A percentile compares a stretch with the other conserved stretches of the same genome.
phyloP scores from a whole-genome alignment of 208 protist species.

The Crithidia thermophila region DNA sequence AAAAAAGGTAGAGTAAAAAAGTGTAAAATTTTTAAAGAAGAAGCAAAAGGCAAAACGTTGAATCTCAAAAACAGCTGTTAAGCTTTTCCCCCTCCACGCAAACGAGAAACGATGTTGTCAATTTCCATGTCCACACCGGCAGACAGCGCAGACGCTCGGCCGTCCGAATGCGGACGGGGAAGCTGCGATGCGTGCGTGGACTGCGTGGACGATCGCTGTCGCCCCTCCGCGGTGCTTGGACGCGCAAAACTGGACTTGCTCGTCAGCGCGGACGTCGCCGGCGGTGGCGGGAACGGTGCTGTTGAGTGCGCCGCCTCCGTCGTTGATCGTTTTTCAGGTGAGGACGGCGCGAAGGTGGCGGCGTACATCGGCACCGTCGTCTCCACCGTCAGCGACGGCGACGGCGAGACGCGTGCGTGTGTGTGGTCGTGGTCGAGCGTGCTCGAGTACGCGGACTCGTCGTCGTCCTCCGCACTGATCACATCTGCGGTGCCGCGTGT shows the following conservation, averaged over 20 bases:
- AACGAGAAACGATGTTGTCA: constrained; percentile 7
- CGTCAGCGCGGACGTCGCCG: neutral
- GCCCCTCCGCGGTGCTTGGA: neutral
- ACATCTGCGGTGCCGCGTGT: too few species aligned
- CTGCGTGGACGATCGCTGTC: neutral
- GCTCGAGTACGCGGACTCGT: neutral
- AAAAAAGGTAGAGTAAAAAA: neutral
- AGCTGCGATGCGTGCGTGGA: neutral
- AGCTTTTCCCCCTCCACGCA: neutral
- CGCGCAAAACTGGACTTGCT: neutral
- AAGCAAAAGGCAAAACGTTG: neutral
- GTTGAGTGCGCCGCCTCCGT: neutral
- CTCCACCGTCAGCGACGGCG: neutral
- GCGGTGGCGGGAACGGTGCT: neutral
- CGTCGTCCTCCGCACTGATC: neutral
- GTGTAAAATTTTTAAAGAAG: neutral
- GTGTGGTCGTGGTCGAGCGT: neutral
- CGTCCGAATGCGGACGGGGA: neutral
- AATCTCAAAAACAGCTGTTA: too few species aligned
- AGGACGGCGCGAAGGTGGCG: neutral
- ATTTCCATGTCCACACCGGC: constrained; percentile 5
- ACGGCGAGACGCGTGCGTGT: neutral
- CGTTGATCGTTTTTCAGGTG: neutral
- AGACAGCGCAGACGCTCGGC: neutral
- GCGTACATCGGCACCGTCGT: neutral